Evolutionary conservation across 176 grass and related monocot genomes (phyloP).

Genomic region (Paspalum vaginatum): DNA sequence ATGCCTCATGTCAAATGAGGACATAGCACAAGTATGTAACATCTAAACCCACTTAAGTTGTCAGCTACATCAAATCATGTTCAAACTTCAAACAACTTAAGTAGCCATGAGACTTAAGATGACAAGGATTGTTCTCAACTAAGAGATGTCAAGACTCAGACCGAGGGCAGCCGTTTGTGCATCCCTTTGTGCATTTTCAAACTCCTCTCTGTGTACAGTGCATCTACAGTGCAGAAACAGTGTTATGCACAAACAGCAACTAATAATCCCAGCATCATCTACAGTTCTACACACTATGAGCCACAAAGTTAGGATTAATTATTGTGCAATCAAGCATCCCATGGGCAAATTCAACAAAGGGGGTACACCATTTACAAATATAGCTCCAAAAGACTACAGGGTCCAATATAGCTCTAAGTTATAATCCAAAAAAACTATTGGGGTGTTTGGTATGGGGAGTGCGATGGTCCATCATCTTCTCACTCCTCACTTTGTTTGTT

Average conservation of each 20-base stretch:
- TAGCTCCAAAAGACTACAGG: not conserved
- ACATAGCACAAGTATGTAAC: not conserved
- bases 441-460: not conserved
- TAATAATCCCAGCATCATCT: not conserved
- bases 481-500: too few relatives aligned
- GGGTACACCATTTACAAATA: not conserved
- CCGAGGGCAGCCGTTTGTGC: too few relatives aligned
- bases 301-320: not conserved
- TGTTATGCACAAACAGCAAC: too few relatives aligned
- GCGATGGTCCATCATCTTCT: too few relatives aligned
- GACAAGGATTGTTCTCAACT: not conserved
- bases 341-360: not conserved
- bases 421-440: not conserved
- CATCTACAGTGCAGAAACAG: too few relatives aligned
- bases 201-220: too few relatives aligned
- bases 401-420: too few relatives aligned
- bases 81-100: constrained; percentile 1
- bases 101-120: not conserved
- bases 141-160: not conserved
- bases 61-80: not conserved
- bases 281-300: not conserved
- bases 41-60: not conserved
- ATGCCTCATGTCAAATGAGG: not conserved
- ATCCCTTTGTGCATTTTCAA: too few relatives aligned
- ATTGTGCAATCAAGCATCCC: not conserved